Evolutionary conservation across 306 rosid genomes (phyloP).

Genomic region (Cucurbita maxima): DNA sequence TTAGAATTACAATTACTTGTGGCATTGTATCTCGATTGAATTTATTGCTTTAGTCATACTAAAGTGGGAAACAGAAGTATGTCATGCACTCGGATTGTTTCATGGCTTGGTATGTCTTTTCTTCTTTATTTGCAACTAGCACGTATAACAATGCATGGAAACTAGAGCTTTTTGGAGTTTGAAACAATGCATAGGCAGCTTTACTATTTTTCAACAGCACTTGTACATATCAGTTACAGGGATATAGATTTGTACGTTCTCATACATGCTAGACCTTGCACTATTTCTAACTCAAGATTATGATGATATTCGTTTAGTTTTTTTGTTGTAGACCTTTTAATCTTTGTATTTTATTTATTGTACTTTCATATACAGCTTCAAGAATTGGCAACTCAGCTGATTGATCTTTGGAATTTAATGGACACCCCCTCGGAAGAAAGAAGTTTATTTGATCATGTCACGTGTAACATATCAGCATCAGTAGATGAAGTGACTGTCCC

Average conservation of each 20-base stretch:
- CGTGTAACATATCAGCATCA: constrained; percentile 86
- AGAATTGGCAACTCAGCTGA: constrained; percentile 76
- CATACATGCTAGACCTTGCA: neutral
- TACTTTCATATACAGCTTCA: constrained; percentile 50
- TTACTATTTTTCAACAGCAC: neutral
- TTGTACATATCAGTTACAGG: neutral
- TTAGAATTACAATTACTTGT: neutral
- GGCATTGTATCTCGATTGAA: neutral
- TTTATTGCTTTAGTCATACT: neutral
- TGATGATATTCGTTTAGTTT: neutral
- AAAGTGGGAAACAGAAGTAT: neutral
- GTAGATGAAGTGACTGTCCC: constrained; percentile 96
- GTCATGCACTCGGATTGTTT: neutral
- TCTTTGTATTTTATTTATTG: neutral
- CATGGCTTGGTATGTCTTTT: neutral
- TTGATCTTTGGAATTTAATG: constrained; percentile 97
- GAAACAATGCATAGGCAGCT: neutral
- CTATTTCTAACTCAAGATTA: neutral
- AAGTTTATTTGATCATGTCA: constrained; percentile 79
- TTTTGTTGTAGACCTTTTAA: neutral
- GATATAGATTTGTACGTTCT: neutral
- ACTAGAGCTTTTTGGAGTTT: neutral
- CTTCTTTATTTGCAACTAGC: neutral
- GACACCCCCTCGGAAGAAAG: constrained; percentile 87
- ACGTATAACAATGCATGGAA: neutral